phyloP scores from a whole-genome alignment of 2,329 filamentous ascomycete species.

The Stemphylium vesicarium region DNA sequence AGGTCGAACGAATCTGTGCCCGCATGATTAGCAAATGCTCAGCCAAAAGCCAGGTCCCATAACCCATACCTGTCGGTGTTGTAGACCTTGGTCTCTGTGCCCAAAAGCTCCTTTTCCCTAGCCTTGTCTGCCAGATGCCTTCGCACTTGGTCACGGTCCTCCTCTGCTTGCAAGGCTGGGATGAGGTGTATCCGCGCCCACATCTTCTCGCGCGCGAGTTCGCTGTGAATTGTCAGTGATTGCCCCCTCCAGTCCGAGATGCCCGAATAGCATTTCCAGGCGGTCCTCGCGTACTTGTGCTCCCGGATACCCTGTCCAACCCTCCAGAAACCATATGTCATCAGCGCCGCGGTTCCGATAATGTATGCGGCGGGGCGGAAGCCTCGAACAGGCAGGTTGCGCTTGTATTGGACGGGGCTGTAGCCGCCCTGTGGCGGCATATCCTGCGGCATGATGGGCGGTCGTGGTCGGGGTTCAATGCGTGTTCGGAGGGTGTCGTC shows the following conservation, averaged over 20 bases:
- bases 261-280: neutral
- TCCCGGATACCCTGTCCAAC: constrained; percentile 83
- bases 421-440: constrained; percentile 96
- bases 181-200: constrained; percentile 96
- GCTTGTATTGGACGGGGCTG: constrained; percentile 95
- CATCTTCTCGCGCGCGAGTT: constrained; percentile 96
- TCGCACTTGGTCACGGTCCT: constrained; percentile 92
- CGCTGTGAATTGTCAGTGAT: constrained; percentile 61
- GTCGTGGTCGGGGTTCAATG: constrained; percentile 37
- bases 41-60: too few relatives aligned
- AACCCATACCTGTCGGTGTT: constrained; percentile 79
- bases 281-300: constrained; percentile 72
- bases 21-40: constrained; percentile 11
- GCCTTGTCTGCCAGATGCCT: constrained; percentile 84
- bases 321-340: constrained; percentile 91
- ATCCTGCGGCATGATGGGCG: constrained; percentile 86
- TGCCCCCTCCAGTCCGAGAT: neutral
- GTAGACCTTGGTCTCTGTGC: constrained; percentile 83
- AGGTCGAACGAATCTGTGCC: constrained; percentile 66
- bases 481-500: constrained; percentile 28
- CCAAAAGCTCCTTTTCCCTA: constrained; percentile 88
- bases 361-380: constrained; percentile 85
- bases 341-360: constrained; percentile 75
- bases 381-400: constrained; percentile 89
- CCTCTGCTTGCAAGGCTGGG: constrained; percentile 91